Evolutionary conservation across 2,329 filamentous ascomycete genomes (phyloP).

Genomic region (Fusarium dimerum): DNA sequence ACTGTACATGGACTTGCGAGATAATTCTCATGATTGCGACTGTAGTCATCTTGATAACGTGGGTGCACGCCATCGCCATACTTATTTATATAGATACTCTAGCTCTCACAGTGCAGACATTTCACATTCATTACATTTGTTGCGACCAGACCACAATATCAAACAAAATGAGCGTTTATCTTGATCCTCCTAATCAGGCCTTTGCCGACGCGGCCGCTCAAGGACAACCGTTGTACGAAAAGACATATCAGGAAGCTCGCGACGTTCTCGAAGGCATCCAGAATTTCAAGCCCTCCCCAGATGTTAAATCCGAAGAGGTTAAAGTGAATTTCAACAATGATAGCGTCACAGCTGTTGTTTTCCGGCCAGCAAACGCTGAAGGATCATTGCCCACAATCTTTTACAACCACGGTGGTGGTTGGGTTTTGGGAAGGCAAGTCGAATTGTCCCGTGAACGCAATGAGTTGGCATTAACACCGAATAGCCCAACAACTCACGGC

Average conservation of each 20-base stretch:
- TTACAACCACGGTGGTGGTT: conserved; percentile 15
- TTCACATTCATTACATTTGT: not conserved
- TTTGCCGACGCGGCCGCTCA: conserved; percentile 7
- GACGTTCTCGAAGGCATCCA: conserved; percentile 13
- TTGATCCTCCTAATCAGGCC: conserved; percentile 9
- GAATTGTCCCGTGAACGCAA: not conserved
- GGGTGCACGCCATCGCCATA: no score
- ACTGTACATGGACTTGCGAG: no score
- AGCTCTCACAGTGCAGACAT: not conserved
- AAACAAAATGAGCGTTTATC: conserved; percentile 7
- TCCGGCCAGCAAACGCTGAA: conserved; percentile 1
- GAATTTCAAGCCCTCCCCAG: conserved; percentile 2
- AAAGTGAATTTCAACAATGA: conserved; percentile 6
- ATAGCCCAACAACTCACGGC: conserved; percentile 5
- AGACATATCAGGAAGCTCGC: conserved; percentile 12
- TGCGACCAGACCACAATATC: not conserved
- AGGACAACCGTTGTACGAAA: conserved; percentile 12
- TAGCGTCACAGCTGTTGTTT: conserved; percentile 1
- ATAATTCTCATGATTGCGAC: no score
- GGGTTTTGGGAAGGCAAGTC: conserved; percentile 14
- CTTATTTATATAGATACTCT: no score
- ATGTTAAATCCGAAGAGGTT: conserved; percentile 3
- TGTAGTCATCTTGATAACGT: no score
- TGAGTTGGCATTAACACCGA: not conserved
- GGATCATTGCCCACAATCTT: conserved; percentile 16